phyloP scores from a whole-genome alignment of 2,329 filamentous ascomycete genomes.

The Graphiopsis chlorocephala region DNA sequence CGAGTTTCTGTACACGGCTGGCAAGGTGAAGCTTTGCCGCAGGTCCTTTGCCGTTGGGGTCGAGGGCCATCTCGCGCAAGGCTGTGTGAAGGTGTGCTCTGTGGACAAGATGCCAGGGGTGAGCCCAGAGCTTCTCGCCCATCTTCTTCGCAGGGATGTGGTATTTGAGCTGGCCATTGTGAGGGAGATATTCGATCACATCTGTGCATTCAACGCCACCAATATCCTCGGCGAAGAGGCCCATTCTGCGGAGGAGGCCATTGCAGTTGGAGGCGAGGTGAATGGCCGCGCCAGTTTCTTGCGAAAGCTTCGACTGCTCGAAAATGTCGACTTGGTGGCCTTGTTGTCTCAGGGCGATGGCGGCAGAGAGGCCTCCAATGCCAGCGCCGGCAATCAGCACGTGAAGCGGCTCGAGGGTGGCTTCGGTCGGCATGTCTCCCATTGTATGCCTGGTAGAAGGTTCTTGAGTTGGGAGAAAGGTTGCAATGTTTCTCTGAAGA shows the following conservation, averaged over 20 bases:
- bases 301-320: constrained; percentile 56
- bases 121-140: constrained; percentile 25
- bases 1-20: constrained; percentile 25
- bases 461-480: too few relatives aligned
- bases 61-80: constrained; percentile 26
- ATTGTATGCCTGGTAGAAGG: neutral
- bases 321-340: constrained; percentile 52
- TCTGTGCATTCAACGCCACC: constrained; percentile 21
- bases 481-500: neutral
- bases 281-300: constrained; percentile 60
- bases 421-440: constrained; percentile 2
- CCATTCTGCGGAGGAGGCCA: constrained; percentile 48
- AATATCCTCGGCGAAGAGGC: constrained; percentile 14
- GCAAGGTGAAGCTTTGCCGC: constrained; percentile 26
- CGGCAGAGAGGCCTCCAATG: constrained; percentile 54
- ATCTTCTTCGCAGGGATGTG: constrained; percentile 17
- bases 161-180: constrained; percentile 18
- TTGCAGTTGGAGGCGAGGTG: constrained; percentile 62
- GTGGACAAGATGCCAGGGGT: constrained; percentile 33
- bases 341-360: constrained; percentile 52
- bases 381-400: constrained; percentile 32
- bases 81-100: constrained; percentile 32
- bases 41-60: constrained; percentile 24
- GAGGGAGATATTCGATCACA: constrained; percentile 20
- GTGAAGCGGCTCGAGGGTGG: neutral